Base-by-base conservation (phyloP, 2,329 filamentous ascomycete genomes). In the Pseudocercospora vitis region DNA sequence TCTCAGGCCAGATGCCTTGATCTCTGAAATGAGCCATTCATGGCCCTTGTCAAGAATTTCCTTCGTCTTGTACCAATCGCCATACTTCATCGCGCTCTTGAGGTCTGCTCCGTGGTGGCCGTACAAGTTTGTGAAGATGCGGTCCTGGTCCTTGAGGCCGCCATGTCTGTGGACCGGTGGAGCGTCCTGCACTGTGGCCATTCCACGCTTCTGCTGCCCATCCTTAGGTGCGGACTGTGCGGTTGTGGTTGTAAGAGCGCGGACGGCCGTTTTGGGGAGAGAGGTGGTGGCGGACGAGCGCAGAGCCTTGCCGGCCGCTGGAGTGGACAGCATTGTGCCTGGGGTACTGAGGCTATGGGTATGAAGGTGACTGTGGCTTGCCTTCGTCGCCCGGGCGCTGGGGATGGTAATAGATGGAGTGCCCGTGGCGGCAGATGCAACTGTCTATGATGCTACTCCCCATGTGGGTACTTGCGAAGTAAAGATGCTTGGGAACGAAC, bases 41-140 rank as follows among this genome's bases (percentile, higher is more conserved):
- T 99, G 89, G 52, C 94, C 94, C 81, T 99, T 99, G 65, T 90
- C 77, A 55, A 99, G 75, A 54, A 99, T 99, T 74, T 99, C 94
- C 82, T 99, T 99, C 52, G 94, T 99, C 82, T 95, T 96, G 80
- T 99, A 85, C 94, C 94, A 99, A 75, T 97, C 94, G 66, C 94
- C 94, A 81, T 95, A 95, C 78, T 95, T 96, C 86, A 90, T 91
- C 50, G 94, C 91, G 70, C 85, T 90, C 80, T 94, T 92, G 65
- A 99, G 78, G 73, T 96, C 91, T 59, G 91, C 82, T 48, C 90
- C 91, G 77, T 89, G 90, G 71, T 94, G 90, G 68, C 90, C 86
- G 78, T 99, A 99, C 55, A 99, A 82, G 78, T 99, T 99, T 79
- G 95, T 91, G 78, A 99, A 99, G 76, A 99, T 99, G 68, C 94